Evolutionary conservation across 2,329 filamentous ascomycete genomes (phyloP), one percentile per base, ranked within the genome.

Genomic region (Fusarium gaditjirri): DNA sequence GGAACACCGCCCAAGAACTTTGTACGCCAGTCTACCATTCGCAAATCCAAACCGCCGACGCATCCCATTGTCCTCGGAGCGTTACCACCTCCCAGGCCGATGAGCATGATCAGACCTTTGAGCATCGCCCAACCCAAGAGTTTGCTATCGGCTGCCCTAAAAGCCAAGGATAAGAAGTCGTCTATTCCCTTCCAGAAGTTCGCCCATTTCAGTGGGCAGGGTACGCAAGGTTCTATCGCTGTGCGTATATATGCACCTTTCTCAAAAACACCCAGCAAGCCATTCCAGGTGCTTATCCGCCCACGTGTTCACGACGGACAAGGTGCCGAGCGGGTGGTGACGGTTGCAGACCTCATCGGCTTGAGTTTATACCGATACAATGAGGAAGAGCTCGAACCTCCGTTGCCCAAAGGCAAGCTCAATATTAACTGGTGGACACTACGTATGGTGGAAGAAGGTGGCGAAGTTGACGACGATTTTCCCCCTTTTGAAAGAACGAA

Each of bases 391-490:
- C 84, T 90, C 33, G 89, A 94, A 71, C 93, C 93, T 7, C 79
- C 87, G 2, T 83, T 96, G 14, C 84, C 89, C 1, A 79, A 83
- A 4, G 88, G 91, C 55, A 93, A 94, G 77, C 84, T 90, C 57
- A 94, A 93, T 74, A 91, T 95, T 74, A 95, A 95, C 77, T 90
- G 90, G 84, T 96, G 93, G 92, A 93, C 91, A 29, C 83, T 97
- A 61, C 88, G 93, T 43, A 94, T 97, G 90, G 93, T 95, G 4
- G 91, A 96, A 68, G 90, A 96, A 78, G 93, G 93, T 61, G 94
- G 92, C 53, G 93, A 96, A 77, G 91, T 95, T 3, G 93, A 97
- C 74, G 92, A 94, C 72, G 94, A 96, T 77, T 96, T 96, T 72
- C 93, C 93, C 36, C 91, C 93, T 0, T 85, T 96, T 43, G 91